Percentiles rank a stretch among this genome's conserved stretches.
These are phyloP conservation scores for Thecaphora frezii DNA, from an alignment of 1,284 basidiomycete species.

Conservation along the genomic window DNA sequence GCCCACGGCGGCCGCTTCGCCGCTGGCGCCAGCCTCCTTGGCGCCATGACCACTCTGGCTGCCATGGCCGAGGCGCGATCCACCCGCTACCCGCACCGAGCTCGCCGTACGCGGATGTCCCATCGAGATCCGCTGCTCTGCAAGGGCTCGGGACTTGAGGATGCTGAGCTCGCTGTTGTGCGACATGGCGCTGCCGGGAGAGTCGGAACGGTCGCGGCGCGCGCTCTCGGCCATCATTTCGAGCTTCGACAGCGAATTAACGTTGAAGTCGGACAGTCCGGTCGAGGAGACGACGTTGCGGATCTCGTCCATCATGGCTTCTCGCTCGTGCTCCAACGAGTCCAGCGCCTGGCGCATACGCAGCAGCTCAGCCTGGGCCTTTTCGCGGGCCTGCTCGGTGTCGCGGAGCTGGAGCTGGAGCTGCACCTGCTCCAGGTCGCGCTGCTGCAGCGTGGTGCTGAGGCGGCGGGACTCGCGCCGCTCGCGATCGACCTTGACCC, in stretches of 20 bases:
- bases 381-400: constrained; percentile 49
- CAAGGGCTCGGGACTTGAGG: constrained; percentile 43
- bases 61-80: background rate
- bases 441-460: constrained; percentile 60
- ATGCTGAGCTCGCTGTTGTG: constrained; percentile 44
- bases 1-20: constrained; percentile 6
- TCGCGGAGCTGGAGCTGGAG: constrained; percentile 46
- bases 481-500: constrained; percentile 81
- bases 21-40: constrained; percentile 7
- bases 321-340: constrained; percentile 11
- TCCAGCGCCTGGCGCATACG: constrained; percentile 50
- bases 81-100: background rate
- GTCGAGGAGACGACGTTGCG: constrained; percentile 38
- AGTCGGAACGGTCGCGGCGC: constrained; percentile 15
- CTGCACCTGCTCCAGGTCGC: constrained; percentile 48
- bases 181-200: constrained; percentile 27
- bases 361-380: constrained; percentile 40
- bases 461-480: constrained; percentile 79
- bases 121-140: constrained; percentile 50
- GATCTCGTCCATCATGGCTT: constrained; percentile 56
- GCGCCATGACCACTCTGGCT: constrained; percentile 1
- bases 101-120: constrained; percentile 12
- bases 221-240: constrained; percentile 18
- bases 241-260: constrained; percentile 36
- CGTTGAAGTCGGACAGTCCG: constrained; percentile 29